Evolutionary conservation across 1,139 yeast species (phyloP).

Genomic region (Maudiozyma humilis): DNA sequence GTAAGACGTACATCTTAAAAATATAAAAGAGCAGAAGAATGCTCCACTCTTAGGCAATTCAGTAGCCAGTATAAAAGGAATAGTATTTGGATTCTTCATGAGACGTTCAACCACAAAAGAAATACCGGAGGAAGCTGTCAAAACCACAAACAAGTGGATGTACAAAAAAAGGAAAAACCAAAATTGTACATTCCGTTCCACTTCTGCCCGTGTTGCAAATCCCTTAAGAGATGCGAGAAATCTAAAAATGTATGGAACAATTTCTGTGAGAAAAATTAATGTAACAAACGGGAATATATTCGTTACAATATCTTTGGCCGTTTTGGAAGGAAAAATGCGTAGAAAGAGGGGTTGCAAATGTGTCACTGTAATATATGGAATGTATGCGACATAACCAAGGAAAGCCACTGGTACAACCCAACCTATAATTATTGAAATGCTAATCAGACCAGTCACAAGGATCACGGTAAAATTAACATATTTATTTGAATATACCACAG

Average conservation of each 20-base stretch:
- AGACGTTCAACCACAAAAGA: constrained; percentile 58
- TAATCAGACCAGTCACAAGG: constrained; percentile 37
- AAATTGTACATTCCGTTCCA: constrained; percentile 52
- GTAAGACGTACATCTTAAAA: constrained; percentile 64
- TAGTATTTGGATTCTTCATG: constrained; percentile 61
- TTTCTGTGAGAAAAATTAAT: constrained; percentile 48
- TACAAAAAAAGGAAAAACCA: constrained; percentile 69
- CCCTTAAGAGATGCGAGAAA: constrained; percentile 44
- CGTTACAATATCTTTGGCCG: constrained; percentile 44
- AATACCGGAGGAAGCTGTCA: constrained; percentile 75
- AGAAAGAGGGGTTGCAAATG: constrained; percentile 50
- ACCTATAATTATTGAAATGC: constrained; percentile 43
- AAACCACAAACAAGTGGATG: constrained; percentile 75
- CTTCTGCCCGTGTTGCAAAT: constrained; percentile 45
- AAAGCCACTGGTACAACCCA: constrained; percentile 70
- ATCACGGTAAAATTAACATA: constrained; percentile 34
- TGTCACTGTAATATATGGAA: constrained; percentile 48
- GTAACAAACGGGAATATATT: constrained; percentile 55
- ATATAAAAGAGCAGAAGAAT: constrained; percentile 66
- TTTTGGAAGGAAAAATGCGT: constrained; percentile 41
- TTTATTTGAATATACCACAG: constrained; percentile 34
- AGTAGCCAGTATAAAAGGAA: constrained; percentile 61
- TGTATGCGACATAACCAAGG: constrained; percentile 57
- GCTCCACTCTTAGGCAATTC: constrained; percentile 77
- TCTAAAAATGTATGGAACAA: constrained; percentile 46